Evolutionary conservation across 2,329 filamentous ascomycete genomes (phyloP).

Genomic region (Phoma sp.): DNA sequence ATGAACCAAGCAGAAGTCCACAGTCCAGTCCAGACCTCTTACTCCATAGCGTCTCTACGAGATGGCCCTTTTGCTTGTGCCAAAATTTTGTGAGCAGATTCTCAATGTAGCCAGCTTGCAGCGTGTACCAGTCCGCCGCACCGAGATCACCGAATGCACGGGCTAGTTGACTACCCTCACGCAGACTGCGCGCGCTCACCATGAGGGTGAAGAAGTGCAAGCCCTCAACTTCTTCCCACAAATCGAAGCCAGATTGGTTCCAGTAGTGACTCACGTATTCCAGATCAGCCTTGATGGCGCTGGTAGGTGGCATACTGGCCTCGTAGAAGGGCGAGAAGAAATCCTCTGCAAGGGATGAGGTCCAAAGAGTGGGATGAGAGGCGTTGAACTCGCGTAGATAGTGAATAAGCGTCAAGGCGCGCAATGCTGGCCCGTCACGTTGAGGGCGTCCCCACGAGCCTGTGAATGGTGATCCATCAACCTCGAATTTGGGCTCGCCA

Average conservation of each 20-base stretch:
- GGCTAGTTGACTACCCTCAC: conserved; percentile 45
- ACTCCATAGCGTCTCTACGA: conserved; percentile 46
- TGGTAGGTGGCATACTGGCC: conserved; percentile 43
- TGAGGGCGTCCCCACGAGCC: conserved; percentile 53
- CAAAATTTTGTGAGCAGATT: conserved; percentile 46
- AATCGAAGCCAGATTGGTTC: conserved; percentile 51
- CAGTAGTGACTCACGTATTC: conserved; percentile 53
- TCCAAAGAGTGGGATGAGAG: conserved; percentile 48
- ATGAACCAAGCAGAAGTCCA: conserved; percentile 46
- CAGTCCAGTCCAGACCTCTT: conserved; percentile 47
- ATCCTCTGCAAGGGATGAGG: conserved; percentile 24
- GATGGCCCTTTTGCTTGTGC: conserved; percentile 44
- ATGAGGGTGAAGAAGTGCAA: conserved; percentile 51
- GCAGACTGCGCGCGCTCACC: conserved; percentile 46
- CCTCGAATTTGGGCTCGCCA: conserved; percentile 53
- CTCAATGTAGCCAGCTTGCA: conserved; percentile 46
- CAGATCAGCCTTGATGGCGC: conserved; percentile 53
- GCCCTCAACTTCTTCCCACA: conserved; percentile 55
- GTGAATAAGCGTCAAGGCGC: conserved; percentile 51
- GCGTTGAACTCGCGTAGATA: conserved; percentile 51
- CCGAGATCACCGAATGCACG: conserved; percentile 43
- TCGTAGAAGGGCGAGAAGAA: conserved; percentile 48
- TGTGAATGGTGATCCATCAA: conserved; percentile 45
- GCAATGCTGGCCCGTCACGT: conserved; percentile 53
- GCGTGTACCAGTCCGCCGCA: conserved; percentile 47